Percentiles rank a stretch among this genome's conserved stretches.
Conservation (phyloP, 371 early-diverging fungal genomes). For the Mortierella sp. region DNA sequence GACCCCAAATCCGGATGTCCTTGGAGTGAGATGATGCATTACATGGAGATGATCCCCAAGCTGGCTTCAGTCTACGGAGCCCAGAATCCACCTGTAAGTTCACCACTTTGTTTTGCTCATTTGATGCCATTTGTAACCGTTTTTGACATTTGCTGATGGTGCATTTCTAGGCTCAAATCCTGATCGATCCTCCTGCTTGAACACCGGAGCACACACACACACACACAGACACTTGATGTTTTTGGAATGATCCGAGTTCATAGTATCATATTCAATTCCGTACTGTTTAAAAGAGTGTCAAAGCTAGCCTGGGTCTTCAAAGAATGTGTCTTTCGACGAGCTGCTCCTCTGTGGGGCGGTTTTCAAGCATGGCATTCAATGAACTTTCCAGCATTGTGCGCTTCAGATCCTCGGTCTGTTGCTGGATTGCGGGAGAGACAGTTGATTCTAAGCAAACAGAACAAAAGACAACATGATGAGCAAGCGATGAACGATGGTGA, state of each 20-base stretch:
- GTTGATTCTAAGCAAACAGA: slow-evolving; percentile 44
- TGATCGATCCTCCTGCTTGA: slow-evolving; percentile 16
- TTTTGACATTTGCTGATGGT: too few relatives aligned
- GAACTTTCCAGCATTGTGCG: slow-evolving; percentile 62
- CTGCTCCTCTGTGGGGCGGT: slow-evolving; percentile 66
- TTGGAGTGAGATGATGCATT: slow-evolving; percentile 42
- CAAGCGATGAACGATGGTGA: too few relatives aligned
- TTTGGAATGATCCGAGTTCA: too few relatives aligned
- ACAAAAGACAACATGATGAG: too few relatives aligned
- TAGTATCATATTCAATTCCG: too few relatives aligned
- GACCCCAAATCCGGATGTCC: slow-evolving; percentile 21
- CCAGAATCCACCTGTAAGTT: slow-evolving; percentile 30
- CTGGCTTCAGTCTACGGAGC: slow-evolving; percentile 34
- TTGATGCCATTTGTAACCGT: not conserved
- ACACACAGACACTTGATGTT: too few relatives aligned
- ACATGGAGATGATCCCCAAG: slow-evolving; percentile 25
- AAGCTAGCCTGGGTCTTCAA: not conserved
- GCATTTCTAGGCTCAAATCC: slow-evolving; percentile 2
- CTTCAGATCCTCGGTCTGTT: slow-evolving; percentile 56
- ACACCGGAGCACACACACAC: too few relatives aligned
- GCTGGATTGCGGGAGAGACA: slow-evolving; percentile 67
- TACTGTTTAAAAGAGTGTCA: too few relatives aligned
- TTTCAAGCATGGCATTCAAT: slow-evolving; percentile 67
- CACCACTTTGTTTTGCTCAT: not conserved
- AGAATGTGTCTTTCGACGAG: slow-evolving; percentile 72